phyloP scores from a whole-genome alignment of 495 filamentous ascomycete species.

The Podospora conica region DNA sequence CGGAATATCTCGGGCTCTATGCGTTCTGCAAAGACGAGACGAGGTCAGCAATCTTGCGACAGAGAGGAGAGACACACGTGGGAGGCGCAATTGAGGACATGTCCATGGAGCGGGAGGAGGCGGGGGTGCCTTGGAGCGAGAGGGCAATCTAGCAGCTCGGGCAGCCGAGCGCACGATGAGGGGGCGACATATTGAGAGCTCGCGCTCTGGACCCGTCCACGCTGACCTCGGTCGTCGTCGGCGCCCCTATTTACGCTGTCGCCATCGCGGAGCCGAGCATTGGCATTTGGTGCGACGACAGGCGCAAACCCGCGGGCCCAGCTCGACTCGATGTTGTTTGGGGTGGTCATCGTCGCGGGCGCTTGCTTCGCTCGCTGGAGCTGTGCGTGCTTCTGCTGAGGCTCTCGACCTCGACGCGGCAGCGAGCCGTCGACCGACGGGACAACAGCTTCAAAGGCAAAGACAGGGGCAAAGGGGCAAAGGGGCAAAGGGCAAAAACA shows the following conservation, averaged over 20 bases:
- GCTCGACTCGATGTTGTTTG: not conserved
- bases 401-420: slow-evolving; percentile 1
- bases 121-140: not conserved
- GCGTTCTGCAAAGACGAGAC: slow-evolving; percentile 9
- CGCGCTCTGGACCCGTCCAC: not conserved
- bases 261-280: not conserved
- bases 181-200: not conserved
- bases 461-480: too few relatives aligned
- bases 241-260: not conserved
- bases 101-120: not conserved
- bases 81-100: slow-evolving; percentile 7
- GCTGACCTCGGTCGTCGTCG: slow-evolving; percentile 2
- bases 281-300: not conserved
- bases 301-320: not conserved
- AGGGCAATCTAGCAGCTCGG: not conserved
- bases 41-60: slow-evolving; percentile 13
- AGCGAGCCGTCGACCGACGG: not conserved
- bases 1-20: slow-evolving; percentile 24
- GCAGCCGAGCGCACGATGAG: slow-evolving; percentile 8
- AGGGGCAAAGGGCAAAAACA: too few relatives aligned
- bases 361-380: not conserved
- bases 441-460: not conserved
- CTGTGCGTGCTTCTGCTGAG: not conserved
- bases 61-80: not conserved
- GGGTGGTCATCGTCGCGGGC: not conserved